Percentiles rank a stretch among this genome's conserved stretches.
phyloP scores from a whole-genome alignment of 805 yeast genomes.

The Saccharomycopsis vini region DNA sequence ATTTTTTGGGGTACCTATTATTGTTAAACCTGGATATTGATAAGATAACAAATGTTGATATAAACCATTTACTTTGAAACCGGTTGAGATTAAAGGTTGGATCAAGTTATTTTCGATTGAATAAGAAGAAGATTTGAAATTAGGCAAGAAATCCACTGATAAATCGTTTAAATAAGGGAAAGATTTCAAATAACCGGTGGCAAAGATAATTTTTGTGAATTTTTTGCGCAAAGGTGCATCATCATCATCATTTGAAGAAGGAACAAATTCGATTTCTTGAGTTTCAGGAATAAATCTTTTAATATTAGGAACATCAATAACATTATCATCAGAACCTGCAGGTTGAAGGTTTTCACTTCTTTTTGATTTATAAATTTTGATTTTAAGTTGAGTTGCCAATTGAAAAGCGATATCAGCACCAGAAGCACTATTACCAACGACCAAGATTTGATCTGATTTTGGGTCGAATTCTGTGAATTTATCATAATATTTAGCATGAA shows the following conservation, averaged over 20 bases:
- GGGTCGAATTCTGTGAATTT: conserved; percentile 32
- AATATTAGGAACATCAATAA: conserved; percentile 37
- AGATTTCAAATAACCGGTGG: conserved; percentile 67
- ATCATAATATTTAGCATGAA: conserved; percentile 52
- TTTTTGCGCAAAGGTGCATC: conserved; percentile 39
- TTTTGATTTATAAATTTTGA: conserved; percentile 39
- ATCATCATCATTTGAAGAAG: too few relatives aligned
- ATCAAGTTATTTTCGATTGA: conserved; percentile 20
- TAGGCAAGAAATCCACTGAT: conserved; percentile 6
- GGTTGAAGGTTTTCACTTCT: conserved; percentile 33
- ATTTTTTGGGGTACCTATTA: conserved; percentile 53
- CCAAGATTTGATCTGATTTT: conserved; percentile 33
- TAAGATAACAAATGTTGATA: conserved; percentile 53
- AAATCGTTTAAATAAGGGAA: conserved; percentile 47
- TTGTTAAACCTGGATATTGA: conserved; percentile 54
- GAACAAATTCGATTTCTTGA: conserved; percentile 34
- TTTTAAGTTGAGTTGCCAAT: conserved; percentile 35
- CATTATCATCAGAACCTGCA: conserved; percentile 34
- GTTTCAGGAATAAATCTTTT: conserved; percentile 30
- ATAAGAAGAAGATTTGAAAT: not conserved
- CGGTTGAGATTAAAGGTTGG: conserved; percentile 35
- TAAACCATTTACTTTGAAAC: conserved; percentile 40
- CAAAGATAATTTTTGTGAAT: conserved; percentile 54
- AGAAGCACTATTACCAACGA: conserved; percentile 73
- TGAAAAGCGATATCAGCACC: conserved; percentile 67